Base-by-base conservation (phyloP, 345 rosid species). In the Rubroshorea leprosula region DNA sequence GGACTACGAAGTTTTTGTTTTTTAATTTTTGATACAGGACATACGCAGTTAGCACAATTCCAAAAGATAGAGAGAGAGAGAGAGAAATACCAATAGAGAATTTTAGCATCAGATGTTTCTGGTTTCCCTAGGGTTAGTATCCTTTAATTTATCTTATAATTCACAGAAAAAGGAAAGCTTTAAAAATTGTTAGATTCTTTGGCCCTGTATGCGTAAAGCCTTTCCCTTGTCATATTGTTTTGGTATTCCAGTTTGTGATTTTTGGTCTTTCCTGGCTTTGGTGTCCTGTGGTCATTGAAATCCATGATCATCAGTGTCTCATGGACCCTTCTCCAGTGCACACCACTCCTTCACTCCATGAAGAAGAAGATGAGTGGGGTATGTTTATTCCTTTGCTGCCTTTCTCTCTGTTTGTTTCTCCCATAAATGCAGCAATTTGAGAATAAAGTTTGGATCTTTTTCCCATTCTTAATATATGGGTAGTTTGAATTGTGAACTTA, bases 331-430 rank as follows among this genome's bases (percentile, higher is more conserved):
- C 82, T 71, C 77, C 82, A 29, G 63, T 60, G 41, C 78, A 58
- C 72, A 64, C 75, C 63, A 60, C 58, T 71, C 61, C 74, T 69
- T 72, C 83, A 5, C 24, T 64, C 55, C 52, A 19, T 19, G 81
- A 74, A 51, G 81, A 82, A 72, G 90, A 87, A 60, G 94, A 90
- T 60, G 91, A 76, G 69, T 87, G 97, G 97, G 96, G 96, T 90
- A 75, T 64, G 52, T 0, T 23, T 44, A 1, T 64, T 27, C 31
- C 39, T 60, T n/a, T 58, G 43, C 46, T 6, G 19, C 23, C 44
- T 21, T 50, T 25, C 1, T 7, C 24, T 5, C 16, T 58, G 29
- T 55, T 56, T 53, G 59, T 43, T 63, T 61, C 54, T 11, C 11
- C 4, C 23, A 16, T 23, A 25, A 43, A 43, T 2, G 16, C 45